Base-by-base conservation (phyloP, 192 early-diverging fungal genomes). In the Coemansia sp. region DNA sequence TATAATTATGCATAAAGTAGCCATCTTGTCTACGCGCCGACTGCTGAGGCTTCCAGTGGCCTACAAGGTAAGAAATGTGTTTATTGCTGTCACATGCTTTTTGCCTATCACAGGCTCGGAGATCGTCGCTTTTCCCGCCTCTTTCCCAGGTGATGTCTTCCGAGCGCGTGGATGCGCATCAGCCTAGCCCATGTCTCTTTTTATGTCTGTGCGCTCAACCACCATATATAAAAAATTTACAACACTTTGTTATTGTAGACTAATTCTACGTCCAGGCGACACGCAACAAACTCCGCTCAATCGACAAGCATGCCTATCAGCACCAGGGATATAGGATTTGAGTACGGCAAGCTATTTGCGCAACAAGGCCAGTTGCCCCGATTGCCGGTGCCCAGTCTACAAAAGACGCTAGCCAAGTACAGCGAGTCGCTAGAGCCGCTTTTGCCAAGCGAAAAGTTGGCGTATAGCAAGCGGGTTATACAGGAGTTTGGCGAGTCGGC, bases 301-400 rank as follows among this genome's bases (percentile, higher is more conserved):
- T 50, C 49, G n/a, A 52, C 29, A 34, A 57, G 16, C 13, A 71
- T 74, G 72, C 47, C 66, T 2, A 20, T 22, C 34, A 79, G 43
- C 68, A 36, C 73, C 27, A 38, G 66, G 18, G 47, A 44, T 38
- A 20, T 36, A 3, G 53, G 24, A 15, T 27, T 64, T 36, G 70
- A 81, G 63, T 29, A 60, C 61, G 89, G 90, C 8, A 86, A 78
- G 61, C 88, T 94, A 70, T 86, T 89, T 69, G 88, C 81, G 39
- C 87, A 89, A 68, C 91, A 94, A 68, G 75, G 62, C 24, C 82
- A 76, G 52, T 86, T 99, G 55, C 94, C 95, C 33, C 90, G 88
- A 64, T 88, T 99, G 40, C 95, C 95, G 3, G 95, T 99, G 12
- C 95, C 97, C 40, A 81, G 87, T 13, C 85, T 99, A 31, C 72